These are phyloP conservation scores for Suillus decipiens DNA, from an alignment of 768 basidiomycete species.

Conservation along the genomic window DNA sequence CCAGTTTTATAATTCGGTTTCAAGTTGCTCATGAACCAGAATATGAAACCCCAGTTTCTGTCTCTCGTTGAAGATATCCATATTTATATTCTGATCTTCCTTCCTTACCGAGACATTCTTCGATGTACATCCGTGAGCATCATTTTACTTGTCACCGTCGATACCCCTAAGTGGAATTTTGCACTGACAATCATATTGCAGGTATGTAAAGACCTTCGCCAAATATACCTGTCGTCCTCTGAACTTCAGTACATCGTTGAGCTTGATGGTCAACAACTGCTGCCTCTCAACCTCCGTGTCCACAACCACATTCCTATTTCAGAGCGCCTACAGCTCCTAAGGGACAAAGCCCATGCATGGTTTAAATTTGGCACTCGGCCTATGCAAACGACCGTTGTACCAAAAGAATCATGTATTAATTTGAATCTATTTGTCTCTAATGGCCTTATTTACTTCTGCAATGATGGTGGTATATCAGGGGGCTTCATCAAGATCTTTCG, in stretches of 20 bases:
- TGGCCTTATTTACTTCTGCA: background rate
- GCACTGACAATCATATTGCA: background rate
- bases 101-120: background rate
- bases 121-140: background rate
- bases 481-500: background rate
- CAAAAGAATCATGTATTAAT: background rate
- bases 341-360: background rate
- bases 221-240: background rate
- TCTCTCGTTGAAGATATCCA: background rate
- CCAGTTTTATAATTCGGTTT: no score
- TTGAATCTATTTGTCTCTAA: background rate
- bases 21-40: background rate
- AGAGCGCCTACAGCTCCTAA: background rate
- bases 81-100: background rate
- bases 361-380: background rate
- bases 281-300: background rate
- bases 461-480: background rate
- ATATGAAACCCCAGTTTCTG: background rate
- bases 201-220: background rate
- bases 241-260: constrained; percentile 3
- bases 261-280: background rate
- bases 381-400: background rate
- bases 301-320: background rate
- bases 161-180: background rate
- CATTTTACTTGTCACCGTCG: background rate